Conservation (phyloP, 169 alveolate species). For the Eimeria necatrix region DNA sequence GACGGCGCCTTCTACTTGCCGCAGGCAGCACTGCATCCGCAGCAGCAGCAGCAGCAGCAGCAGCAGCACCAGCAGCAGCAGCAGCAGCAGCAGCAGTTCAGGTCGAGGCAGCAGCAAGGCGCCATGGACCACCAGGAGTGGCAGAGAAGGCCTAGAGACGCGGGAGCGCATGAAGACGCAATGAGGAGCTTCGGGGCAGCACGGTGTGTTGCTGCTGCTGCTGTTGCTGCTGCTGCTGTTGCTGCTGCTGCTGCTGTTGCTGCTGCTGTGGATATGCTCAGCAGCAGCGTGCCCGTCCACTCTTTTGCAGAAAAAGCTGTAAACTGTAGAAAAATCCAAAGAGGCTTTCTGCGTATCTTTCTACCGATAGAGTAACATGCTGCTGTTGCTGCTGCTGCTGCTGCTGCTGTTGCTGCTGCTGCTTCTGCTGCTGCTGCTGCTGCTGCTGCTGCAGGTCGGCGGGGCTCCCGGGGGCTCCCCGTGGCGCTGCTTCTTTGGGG, state of each 20-base stretch:
- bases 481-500: slow-evolving; percentile 6
- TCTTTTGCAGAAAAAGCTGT: no score
- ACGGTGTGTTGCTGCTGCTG: background rate
- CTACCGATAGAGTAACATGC: background rate
- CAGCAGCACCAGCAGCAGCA: slow-evolving; percentile 4
- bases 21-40: slow-evolving; percentile 24
- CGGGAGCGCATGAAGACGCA: background rate
- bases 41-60: slow-evolving; percentile 59
- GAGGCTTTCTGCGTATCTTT: no score
- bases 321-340: no score
- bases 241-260: background rate
- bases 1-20: slow-evolving; percentile 9
- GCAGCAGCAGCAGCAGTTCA: slow-evolving; percentile 24
- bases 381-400: background rate
- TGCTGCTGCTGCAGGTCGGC: background rate
- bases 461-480: background rate
- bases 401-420: slow-evolving; percentile 28
- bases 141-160: slow-evolving; percentile 1
- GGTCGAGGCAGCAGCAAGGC: background rate
- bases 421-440: no score
- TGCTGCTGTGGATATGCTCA: background rate
- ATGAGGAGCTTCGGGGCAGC: background rate
- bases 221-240: background rate
- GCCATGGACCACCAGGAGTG: slow-evolving; percentile 12
- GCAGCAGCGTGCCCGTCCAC: no score